Conservation (phyloP, 192 early-diverging fungal genomes). For the Mortierella claussenii region DNA sequence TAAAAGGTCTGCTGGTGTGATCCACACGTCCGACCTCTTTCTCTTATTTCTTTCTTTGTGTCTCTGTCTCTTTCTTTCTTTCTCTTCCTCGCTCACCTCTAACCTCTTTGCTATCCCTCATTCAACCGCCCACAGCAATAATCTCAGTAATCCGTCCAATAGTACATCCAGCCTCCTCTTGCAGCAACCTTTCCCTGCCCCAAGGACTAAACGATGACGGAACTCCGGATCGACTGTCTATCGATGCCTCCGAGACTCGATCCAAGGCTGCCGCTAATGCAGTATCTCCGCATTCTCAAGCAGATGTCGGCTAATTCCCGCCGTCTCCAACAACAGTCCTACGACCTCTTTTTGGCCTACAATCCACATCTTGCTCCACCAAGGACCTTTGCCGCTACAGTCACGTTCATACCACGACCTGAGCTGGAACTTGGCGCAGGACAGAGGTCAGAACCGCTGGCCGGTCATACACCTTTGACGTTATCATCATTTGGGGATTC, state of each 20-base stretch:
- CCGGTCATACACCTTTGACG: too few species aligned
- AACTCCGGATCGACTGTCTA: background rate
- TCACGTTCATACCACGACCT: too few species aligned
- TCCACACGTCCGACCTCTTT: background rate
- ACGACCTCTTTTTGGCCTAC: constrained; percentile 3
- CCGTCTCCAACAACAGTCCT: background rate
- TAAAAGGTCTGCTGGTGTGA: background rate
- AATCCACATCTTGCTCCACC: too few species aligned
- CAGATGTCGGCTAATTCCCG: background rate
- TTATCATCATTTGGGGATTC: too few species aligned
- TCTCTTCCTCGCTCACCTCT: background rate
- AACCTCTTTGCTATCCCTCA: background rate
- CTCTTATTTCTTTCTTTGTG: background rate
- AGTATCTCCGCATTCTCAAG: constrained; percentile 18
- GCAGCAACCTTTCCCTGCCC: background rate
- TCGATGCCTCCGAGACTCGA: constrained; percentile 6
- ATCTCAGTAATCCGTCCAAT: background rate
- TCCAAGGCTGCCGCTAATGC: constrained; percentile 18
- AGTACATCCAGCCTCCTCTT: background rate
- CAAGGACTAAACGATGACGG: background rate
- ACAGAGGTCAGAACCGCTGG: too few species aligned
- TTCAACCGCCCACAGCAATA: background rate
- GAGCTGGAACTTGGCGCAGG: too few species aligned
- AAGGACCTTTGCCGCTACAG: too few species aligned
- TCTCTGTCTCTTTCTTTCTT: background rate